Percentiles rank a stretch among this genome's conserved stretches.
Conservation (phyloP, 257 asterid species). For the Fraxinus americana region DNA sequence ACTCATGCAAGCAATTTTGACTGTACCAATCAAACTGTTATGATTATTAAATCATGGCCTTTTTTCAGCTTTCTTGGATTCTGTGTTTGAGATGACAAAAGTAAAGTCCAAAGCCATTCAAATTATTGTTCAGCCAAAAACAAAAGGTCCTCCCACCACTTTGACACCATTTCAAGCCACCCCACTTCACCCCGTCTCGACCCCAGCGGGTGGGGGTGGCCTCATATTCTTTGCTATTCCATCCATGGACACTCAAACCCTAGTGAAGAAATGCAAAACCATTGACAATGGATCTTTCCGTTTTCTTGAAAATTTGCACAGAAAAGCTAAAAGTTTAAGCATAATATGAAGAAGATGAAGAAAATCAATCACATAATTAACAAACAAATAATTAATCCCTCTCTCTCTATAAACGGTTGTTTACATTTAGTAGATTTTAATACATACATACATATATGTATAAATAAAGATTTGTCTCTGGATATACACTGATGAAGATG, state of each 20-base stretch:
- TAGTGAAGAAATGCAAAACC: neutral
- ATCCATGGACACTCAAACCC: constrained; percentile 3
- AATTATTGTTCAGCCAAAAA: neutral
- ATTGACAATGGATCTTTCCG: neutral
- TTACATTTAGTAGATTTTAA: neutral
- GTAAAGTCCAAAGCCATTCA: constrained; percentile 8
- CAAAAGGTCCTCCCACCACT: neutral
- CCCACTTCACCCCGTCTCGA: neutral
- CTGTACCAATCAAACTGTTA: constrained; percentile 1
- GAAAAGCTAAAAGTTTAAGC: neutral
- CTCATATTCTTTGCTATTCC: neutral
- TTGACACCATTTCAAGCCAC: neutral
- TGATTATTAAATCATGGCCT: neutral
- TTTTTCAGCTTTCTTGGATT: neutral
- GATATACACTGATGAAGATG: constrained; percentile 7
- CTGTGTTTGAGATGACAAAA: constrained; percentile 4
- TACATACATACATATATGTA: neutral
- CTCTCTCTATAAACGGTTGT: neutral
- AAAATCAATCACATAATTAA: neutral
- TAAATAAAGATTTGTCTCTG: neutral
- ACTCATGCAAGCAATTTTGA: neutral
- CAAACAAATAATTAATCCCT: neutral
- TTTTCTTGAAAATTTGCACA: neutral
- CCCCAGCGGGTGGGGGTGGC: neutral
- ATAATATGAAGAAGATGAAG: neutral